Evolutionary conservation across 305 asterid genomes (phyloP), one percentile per base, ranked within the genome.

Genomic region (Nicotiana rustica): DNA sequence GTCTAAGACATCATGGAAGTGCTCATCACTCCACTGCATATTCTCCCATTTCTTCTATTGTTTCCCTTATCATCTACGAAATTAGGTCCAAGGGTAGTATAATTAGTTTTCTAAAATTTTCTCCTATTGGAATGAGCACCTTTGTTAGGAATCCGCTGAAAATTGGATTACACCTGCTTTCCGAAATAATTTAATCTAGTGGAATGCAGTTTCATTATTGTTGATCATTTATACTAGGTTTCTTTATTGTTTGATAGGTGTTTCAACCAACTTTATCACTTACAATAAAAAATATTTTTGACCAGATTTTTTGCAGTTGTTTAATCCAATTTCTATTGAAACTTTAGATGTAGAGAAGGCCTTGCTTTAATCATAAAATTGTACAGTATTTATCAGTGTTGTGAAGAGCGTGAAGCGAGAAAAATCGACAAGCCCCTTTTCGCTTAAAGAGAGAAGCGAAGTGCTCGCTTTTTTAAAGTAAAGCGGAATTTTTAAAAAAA

Each of bases 261-360:
- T 75, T 75, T 49, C 62, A 52, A 52, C 38, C 79, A 75, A 49
- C 64, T 75, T 52, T 29, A 19, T 29, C 41, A 14, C 65, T 52
- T 49, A 14, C 65, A 75, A 21, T 52, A 75, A 52, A 29, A 15
- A 52, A 29, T 14, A 4, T 75, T 25, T 52, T 52, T 52, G 64
- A 52, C 47, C 29, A 75, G 47, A 25, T 49, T 17, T 75, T 75
- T 52, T 52, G 79, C 79, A 75, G 65, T 47, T 75, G 79, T 75
- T 75, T 75, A 52, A 56, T 75, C 44, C 38, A 52, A 75, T 38
- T 38, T 38, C 47, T 38, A 38, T 9, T 38, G 47, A 38, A 38
- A 38, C 47, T 38, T 6, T 38, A 38, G 47, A 7, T 38, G 47
- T 38, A 38, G 47, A 38, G 1, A 38, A 38, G 47, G 47, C 47